Base-by-base conservation (phyloP, 2,329 filamentous ascomycete species). In the Fusarium miscanthi region DNA sequence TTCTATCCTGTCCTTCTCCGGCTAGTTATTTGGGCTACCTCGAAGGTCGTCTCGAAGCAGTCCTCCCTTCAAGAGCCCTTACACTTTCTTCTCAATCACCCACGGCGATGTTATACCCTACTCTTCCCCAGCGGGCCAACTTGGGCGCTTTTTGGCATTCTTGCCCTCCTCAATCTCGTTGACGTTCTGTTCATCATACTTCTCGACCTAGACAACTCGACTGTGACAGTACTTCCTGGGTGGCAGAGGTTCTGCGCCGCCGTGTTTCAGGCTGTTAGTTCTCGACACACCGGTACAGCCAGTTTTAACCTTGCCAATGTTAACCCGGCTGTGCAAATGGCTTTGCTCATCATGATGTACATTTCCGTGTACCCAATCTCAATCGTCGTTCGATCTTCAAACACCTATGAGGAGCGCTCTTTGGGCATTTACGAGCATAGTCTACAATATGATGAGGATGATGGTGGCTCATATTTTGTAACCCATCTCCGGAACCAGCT, bases 341-440 rank as follows among this genome's bases (percentile, higher is more conserved):
- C 88, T 38, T 87, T 90, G 63, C 81, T 91, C 0, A 84, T 89
- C 48, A 91, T 91, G 89, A 91, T 91, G 89, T 91, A 90, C 78
- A 90, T 91, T 51, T 86, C 86, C 9, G 85, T 88, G 8, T 90
- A 89, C 65, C 89, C 89, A 0, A 87, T 90, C 37, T 88, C 88
- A 19, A 89, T 91, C 58, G 88, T 84, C 23, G 89, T 91, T 80
- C 86, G 89, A 46, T 86, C 87, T 59, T 87, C 85, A 37, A 90
- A 89, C 69, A 87, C 88, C 8, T 91, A 91, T 77, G 88, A 91
- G 79, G 89, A 91, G 76, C 84, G 86, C 49, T 88, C 87, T 52
- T 79, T 92, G 9, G 90, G 89, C 2, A 85, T 91, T 31, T 91
- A 90, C 74, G 79, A 81, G 25, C 23, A 57, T 8, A 61, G 59